These are phyloP conservation scores for Euphrasia confusa DNA, from an alignment of 257 asterid species.

Conservation along the genomic window DNA sequence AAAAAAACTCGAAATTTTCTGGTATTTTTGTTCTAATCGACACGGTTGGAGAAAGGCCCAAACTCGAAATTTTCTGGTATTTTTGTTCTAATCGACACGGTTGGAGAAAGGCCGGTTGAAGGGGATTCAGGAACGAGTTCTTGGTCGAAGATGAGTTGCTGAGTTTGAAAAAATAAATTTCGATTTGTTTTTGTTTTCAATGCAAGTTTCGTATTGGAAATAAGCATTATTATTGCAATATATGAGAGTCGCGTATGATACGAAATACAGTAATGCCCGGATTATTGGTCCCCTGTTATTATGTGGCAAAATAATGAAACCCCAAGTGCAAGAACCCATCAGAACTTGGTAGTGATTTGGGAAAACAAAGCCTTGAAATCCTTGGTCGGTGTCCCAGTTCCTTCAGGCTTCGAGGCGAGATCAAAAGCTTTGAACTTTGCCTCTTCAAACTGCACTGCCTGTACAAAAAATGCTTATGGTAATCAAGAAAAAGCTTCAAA, in stretches of 20 bases:
- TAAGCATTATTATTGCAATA: not conserved
- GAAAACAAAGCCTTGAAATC: slow-evolving; percentile 88
- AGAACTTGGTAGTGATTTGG: slow-evolving; percentile 59
- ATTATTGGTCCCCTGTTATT: not conserved
- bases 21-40: no score
- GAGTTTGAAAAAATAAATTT: no score
- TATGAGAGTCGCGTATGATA: not conserved
- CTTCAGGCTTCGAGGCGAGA: slow-evolving; percentile 88
- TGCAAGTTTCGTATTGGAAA: not conserved
- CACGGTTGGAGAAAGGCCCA: no score
- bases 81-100: no score
- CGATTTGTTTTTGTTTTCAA: no score
- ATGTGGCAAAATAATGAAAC: not conserved
- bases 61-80: no score
- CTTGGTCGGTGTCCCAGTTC: slow-evolving; percentile 65
- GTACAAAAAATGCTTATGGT: slow-evolving; percentile 19
- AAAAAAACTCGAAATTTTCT: no score
- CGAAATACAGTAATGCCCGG: slow-evolving; percentile 1
- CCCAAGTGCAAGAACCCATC: slow-evolving; percentile 23
- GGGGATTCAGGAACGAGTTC: no score
- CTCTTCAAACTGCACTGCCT: slow-evolving; percentile 85
- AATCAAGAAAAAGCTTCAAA: slow-evolving; percentile 13
- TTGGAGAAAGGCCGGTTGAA: no score
- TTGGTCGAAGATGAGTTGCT: no score
- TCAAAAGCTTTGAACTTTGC: slow-evolving; percentile 80